phyloP scores from a whole-genome alignment of 2,329 filamentous ascomycete species.

The Calonectria honghensis region DNA sequence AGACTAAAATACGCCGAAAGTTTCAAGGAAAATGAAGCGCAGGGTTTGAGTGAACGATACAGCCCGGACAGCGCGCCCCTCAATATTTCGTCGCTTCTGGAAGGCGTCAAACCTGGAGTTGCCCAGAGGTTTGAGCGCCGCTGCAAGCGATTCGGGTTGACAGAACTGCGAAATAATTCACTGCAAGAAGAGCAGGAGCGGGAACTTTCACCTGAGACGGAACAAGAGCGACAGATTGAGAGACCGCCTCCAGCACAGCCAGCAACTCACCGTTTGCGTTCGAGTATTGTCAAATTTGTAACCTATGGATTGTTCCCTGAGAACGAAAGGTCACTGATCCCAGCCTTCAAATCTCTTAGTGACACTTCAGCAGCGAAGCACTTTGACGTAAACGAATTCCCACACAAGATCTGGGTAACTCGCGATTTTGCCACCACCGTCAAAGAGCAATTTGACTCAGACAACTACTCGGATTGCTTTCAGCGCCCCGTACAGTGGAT shows the following conservation, averaged over 20 bases:
- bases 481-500: conserved; percentile 55
- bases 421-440: conserved; percentile 46
- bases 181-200: conserved; percentile 81
- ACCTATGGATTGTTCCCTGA: conserved; percentile 16
- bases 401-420: conserved; percentile 41
- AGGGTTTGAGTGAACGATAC: conserved; percentile 72
- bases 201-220: conserved; percentile 78
- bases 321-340: conserved; percentile 10
- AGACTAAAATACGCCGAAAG: conserved; percentile 56
- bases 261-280: conserved; percentile 64
- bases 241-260: conserved; percentile 63
- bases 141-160: conserved; percentile 41
- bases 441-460: background rate
- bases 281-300: conserved; percentile 58
- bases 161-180: conserved; percentile 35
- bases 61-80: conserved; percentile 54
- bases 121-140: background rate
- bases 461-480: conserved; percentile 45
- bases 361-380: conserved; percentile 46
- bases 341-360: conserved; percentile 44
- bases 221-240: conserved; percentile 75
- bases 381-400: conserved; percentile 43
- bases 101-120: background rate
- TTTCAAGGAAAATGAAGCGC: conserved; percentile 74
- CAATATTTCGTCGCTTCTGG: conserved; percentile 4